Evolutionary conservation across 805 yeast species (phyloP), one percentile per base, ranked within the genome.

Genomic region (Ogataea saltuana): DNA sequence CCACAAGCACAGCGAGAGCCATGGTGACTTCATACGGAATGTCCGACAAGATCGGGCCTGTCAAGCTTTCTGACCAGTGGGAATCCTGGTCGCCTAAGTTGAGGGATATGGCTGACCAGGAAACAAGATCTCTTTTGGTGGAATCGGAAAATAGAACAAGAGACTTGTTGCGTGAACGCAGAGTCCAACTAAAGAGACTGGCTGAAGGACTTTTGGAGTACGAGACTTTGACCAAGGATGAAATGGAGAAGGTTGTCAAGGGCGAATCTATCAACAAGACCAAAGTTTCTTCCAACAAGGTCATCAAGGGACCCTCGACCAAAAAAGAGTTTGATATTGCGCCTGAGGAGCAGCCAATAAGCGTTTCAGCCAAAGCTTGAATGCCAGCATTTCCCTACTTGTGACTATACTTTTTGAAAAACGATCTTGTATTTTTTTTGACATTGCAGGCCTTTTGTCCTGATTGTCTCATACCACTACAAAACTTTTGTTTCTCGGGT

Each of bases 1-100:
- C 99, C 13, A 93, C 99, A 0, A 74, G 80, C 44, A 89, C 88
- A 44, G 99, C 99, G 2, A 76, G 96, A 58, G 95, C 96, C 6
- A 93, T 93, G 98, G 96, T 93, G 30, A 88, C 96, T 0, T 82
- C 88, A 38, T 93, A 87, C 62, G 99, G 99, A 60, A 93, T 93
- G 99, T 83, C 93, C 51, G 90, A 87, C 40, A 79, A 75, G 44
- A 86, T 93, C 44, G 99, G 99, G 2, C 99, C 99, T 6, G 88
- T 93, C 20, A 81, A 81, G 59, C 73, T 93, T 37, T 78, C 91
- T 35, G 97, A 89, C 58, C 82, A 87, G 59, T 91, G 97, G 97
- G 89, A 83, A 53, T 79, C 85, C 32, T 93, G 99, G 99, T 88
- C 97, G 2, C 85, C 91, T 11, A 80, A 81, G 53, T 76, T 95